A percentile compares a stretch with the other conserved stretches of the same genome.
Evolutionary conservation across 2,329 filamentous ascomycete genomes (phyloP).

Genomic region (Arthrinium phaeospermum): DNA sequence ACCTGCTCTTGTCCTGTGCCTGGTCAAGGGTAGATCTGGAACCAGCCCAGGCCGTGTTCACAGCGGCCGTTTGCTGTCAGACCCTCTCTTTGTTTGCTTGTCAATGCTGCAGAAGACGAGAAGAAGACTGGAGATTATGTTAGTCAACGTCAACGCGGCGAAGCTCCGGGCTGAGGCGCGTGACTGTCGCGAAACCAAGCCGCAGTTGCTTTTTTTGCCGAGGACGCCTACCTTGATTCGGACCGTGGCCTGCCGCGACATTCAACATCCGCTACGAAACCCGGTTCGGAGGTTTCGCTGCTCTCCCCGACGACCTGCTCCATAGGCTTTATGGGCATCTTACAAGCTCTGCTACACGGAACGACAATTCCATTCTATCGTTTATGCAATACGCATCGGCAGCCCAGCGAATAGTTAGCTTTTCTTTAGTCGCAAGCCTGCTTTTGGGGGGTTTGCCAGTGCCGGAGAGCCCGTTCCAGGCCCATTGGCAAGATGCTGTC

Average conservation of each 20-base stretch:
- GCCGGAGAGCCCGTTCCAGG: neutral
- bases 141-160: neutral
- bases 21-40: neutral
- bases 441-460: neutral
- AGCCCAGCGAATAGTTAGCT: neutral
- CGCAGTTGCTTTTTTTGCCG: neutral
- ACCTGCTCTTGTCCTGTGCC: neutral
- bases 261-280: neutral
- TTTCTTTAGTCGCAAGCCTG: neutral
- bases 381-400: neutral
- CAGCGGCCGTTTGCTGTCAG: neutral
- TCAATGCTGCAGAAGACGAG: neutral
- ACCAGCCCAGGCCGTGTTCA: neutral
- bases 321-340: neutral
- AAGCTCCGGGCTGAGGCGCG: neutral
- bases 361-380: neutral
- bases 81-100: conserved; percentile 3
- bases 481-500: neutral
- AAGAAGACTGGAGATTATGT: neutral
- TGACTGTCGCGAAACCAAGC: conserved; percentile 11
- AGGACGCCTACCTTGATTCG: neutral
- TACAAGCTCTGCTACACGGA: neutral
- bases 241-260: conserved; percentile 12
- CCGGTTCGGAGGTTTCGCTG: neutral
- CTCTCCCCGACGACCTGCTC: neutral